Percentiles rank a stretch among this genome's conserved stretches.
phyloP scores from a whole-genome alignment of 2,329 filamentous ascomycete species.

The Microdochium nivale region DNA sequence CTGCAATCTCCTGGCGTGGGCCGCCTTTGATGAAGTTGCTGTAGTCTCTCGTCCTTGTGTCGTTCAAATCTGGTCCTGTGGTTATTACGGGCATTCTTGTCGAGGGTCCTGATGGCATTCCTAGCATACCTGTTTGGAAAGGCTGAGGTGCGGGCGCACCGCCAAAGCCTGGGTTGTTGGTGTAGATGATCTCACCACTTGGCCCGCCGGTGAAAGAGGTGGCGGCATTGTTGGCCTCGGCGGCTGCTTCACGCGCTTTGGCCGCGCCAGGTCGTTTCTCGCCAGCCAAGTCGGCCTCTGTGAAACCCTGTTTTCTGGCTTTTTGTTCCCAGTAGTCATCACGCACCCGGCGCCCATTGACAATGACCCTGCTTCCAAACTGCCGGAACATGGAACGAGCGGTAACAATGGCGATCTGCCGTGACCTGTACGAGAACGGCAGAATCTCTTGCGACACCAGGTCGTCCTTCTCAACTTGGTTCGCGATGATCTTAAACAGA shows the following conservation, averaged over 20 bases:
- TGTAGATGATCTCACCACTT: constrained; percentile 84
- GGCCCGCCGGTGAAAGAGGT: constrained; percentile 49
- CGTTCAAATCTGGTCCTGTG: constrained; percentile 67
- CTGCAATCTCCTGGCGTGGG: constrained; percentile 82
- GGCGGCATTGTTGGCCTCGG: constrained; percentile 58
- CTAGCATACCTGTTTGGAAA: constrained; percentile 65
- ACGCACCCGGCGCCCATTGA: constrained; percentile 79
- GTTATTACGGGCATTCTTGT: constrained; percentile 80
- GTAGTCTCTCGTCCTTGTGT: constrained; percentile 72
- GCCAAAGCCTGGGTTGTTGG: constrained; percentile 61
- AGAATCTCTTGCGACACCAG: constrained; percentile 90
- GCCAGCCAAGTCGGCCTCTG: constrained; percentile 88
- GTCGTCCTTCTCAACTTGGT: constrained; percentile 92
- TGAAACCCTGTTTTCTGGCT: constrained; percentile 94
- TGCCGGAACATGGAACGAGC: constrained; percentile 98
- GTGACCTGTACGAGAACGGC: constrained; percentile 95
- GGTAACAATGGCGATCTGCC: constrained; percentile 96
- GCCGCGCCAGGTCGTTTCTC: constrained; percentile 92
- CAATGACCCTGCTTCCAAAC: constrained; percentile 90
- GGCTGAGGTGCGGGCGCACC: constrained; percentile 60
- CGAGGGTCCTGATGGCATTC: constrained; percentile 52
- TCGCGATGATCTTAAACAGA: constrained; percentile 94
- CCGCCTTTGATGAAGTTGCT: constrained; percentile 68
- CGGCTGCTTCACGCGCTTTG: constrained; percentile 76
- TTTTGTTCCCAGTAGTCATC: constrained; percentile 99